Evolutionary conservation across 148 eudicot species (phyloP).

Genomic region (Fagopyrum esculentum): DNA sequence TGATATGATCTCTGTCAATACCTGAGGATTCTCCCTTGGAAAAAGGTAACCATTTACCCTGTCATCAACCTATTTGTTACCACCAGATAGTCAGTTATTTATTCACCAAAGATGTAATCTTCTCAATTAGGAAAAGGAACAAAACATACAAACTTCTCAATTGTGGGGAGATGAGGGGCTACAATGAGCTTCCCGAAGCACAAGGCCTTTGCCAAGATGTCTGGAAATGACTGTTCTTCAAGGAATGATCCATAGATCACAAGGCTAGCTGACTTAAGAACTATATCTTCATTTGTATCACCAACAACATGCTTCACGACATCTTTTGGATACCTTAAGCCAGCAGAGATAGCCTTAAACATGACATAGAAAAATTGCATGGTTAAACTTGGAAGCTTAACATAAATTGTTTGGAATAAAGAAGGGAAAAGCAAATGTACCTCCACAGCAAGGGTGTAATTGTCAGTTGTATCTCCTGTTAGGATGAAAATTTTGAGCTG

Average conservation of each 20-base stretch:
- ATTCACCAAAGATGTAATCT: not conserved
- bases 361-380: conserved; percentile 12
- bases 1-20: conserved; percentile 39
- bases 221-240: conserved; percentile 77
- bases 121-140: conserved; percentile 9
- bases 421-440: conserved; percentile 25
- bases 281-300: conserved; percentile 37
- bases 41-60: conserved; percentile 84
- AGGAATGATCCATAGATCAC: conserved; percentile 88
- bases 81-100: conserved; percentile 29
- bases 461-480: conserved; percentile 53
- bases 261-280: conserved; percentile 49
- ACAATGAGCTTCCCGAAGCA: conserved; percentile 68
- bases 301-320: conserved; percentile 55
- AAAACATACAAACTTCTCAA: conserved; percentile 62
- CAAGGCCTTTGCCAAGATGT: conserved; percentile 73
- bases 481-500: conserved; percentile 54
- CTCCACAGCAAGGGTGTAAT: conserved; percentile 75
- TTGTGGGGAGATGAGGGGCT: conserved; percentile 69
- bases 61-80: conserved; percentile 62
- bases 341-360: conserved; percentile 56
- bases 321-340: conserved; percentile 55
- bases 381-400: not conserved
- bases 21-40: conserved; percentile 57
- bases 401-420: not conserved